A percentile compares a stretch with the other conserved stretches of the same genome.
These are phyloP conservation scores for Sphaerosporella brunnea DNA, from an alignment of 495 filamentous ascomycete species.

Conservation along the genomic window DNA sequence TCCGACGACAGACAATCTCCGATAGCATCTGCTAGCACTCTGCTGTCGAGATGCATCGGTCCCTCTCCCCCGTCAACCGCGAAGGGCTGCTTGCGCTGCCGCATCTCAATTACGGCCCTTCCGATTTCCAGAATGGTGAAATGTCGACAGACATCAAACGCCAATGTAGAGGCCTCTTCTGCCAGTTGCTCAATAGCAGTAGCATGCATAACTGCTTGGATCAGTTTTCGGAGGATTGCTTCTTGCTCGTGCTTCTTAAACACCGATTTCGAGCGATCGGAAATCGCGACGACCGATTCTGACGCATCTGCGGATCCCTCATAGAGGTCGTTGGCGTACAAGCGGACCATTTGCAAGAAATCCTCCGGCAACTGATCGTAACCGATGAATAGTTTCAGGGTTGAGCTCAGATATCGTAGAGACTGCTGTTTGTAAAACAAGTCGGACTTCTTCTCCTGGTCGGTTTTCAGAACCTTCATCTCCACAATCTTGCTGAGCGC, in stretches of 20 bases:
- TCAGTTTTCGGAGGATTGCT: conserved; percentile 56
- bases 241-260: conserved; percentile 75
- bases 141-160: conserved; percentile 68
- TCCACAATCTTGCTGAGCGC: conserved; percentile 78
- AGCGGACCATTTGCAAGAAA: conserved; percentile 59
- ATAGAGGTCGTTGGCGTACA: conserved; percentile 74
- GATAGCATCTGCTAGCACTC: conserved; percentile 74
- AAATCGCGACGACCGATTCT: conserved; percentile 44
- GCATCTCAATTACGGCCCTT: conserved; percentile 53
- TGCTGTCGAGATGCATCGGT: conserved; percentile 61
- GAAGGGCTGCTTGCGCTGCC: conserved; percentile 55
- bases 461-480: conserved; percentile 35
- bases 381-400: conserved; percentile 78
- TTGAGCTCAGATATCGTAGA: conserved; percentile 62
- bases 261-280: conserved; percentile 64
- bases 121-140: conserved; percentile 86
- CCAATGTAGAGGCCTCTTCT: conserved; percentile 49
- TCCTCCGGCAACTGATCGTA: conserved; percentile 79
- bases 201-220: conserved; percentile 78
- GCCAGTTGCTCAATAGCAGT: conserved; percentile 65
- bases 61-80: conserved; percentile 75
- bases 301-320: conserved; percentile 45
- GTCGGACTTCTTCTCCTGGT: conserved; percentile 53
- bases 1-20: conserved; percentile 78
- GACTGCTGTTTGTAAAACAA: conserved; percentile 85